Conservation (phyloP, 1,284 basidiomycete genomes). For the Sparassis latifolia region DNA sequence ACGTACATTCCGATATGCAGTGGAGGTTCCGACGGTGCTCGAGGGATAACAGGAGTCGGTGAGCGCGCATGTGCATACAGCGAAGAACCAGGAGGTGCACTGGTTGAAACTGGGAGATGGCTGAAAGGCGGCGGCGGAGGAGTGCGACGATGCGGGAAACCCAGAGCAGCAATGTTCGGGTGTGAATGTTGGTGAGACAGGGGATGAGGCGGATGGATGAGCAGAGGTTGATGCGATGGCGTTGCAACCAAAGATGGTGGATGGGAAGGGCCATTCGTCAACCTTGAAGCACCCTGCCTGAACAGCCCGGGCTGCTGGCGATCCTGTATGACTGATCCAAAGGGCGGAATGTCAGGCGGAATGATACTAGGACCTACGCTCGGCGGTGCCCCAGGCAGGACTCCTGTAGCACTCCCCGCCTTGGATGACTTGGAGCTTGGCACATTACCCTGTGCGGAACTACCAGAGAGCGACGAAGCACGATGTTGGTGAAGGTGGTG, state of each 20-base stretch:
- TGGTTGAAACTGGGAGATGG: background rate
- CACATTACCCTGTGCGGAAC: conserved; percentile 3
- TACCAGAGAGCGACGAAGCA: conserved; percentile 5
- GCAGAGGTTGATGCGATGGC: conserved; percentile 13
- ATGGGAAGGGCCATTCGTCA: conserved; percentile 3
- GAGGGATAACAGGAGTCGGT: conserved; percentile 1
- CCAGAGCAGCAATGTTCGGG: conserved; percentile 2
- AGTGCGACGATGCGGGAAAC: conserved; percentile 12
- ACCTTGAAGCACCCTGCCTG: conserved; percentile 14
- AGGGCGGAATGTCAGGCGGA: conserved; percentile 12
- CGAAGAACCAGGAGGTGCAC: conserved; percentile 3
- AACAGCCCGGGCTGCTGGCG: conserved; percentile 8
- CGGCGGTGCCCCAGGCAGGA: conserved; percentile 5
- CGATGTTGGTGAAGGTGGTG: conserved; percentile 19
- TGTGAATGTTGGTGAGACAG: background rate
- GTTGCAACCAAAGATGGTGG: conserved; percentile 5
- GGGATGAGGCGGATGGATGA: conserved; percentile 15
- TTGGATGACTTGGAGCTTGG: conserved; percentile 6
- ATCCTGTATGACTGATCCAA: conserved; percentile 8
- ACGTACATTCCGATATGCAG: conserved; percentile 52
- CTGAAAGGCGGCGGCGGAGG: conserved; percentile 11
- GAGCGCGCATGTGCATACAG: background rate
- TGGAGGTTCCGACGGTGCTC: conserved; percentile 26
- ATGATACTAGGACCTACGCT: conserved; percentile 5
- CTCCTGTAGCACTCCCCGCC: background rate